These are phyloP conservation scores for Pestalotiopsis sp. DNA, from an alignment of 2,329 filamentous ascomycete species.

Conservation along the genomic window DNA sequence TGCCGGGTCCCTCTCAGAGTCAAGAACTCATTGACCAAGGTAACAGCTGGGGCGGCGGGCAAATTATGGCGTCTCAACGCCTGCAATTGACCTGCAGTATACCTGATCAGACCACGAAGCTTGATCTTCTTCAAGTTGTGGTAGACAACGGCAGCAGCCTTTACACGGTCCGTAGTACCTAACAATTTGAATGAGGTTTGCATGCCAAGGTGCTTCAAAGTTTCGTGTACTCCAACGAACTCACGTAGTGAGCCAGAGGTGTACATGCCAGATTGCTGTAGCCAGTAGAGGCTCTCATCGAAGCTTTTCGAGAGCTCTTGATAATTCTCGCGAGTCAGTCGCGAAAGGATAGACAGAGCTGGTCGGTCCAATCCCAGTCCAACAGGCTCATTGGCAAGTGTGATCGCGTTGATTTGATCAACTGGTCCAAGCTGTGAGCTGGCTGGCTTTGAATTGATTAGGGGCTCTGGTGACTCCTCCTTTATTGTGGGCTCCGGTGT, in stretches of 20 bases:
- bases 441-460: neutral
- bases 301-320: neutral
- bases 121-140: constrained; percentile 4
- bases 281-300: constrained; percentile 1
- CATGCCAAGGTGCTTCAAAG: neutral
- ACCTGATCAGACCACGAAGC: neutral
- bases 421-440: neutral
- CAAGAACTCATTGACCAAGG: neutral
- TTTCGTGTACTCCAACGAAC: neutral
- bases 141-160: constrained; percentile 2
- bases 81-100: neutral
- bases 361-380: neutral
- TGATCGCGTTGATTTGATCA: neutral
- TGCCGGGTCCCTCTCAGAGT: neutral
- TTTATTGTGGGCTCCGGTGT: neutral
- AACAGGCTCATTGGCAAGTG: neutral
- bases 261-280: neutral
- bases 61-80: neutral
- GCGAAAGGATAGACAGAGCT: neutral
- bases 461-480: neutral
- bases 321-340: neutral
- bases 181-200: neutral
- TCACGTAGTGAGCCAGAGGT: neutral
- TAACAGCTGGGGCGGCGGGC: neutral
- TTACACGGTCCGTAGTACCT: neutral